Conservation (phyloP, 2,329 filamentous ascomycete genomes). For the Hymenoscyphus scutula region DNA sequence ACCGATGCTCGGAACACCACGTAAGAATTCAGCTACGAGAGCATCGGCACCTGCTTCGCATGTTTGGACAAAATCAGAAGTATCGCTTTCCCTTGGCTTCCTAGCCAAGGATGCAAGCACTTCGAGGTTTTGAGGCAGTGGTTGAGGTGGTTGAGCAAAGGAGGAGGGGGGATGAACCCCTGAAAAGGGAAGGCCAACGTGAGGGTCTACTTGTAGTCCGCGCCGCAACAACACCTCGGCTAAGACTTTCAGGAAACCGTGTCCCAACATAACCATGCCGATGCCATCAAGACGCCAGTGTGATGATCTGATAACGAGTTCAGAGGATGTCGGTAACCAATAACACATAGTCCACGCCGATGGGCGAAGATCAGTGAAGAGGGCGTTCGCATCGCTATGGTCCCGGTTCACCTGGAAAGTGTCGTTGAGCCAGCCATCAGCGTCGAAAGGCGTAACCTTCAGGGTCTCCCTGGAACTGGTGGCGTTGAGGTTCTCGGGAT, state of each 20-base stretch:
- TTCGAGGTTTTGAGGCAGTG: constrained; percentile 2
- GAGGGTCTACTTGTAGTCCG: constrained; percentile 1
- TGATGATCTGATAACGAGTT: constrained; percentile 5
- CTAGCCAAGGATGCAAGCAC: no score
- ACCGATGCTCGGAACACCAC: constrained; percentile 3
- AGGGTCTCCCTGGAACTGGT: no score
- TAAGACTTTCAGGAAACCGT: not conserved
- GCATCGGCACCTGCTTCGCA: constrained; percentile 1
- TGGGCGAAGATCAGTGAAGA: not conserved
- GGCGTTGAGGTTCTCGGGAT: not conserved
- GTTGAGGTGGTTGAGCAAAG: not conserved
- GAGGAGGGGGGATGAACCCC: not conserved
- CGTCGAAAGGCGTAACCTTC: constrained; percentile 1
- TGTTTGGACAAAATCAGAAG: no score
- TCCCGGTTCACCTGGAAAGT: not conserved
- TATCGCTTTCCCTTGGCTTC: no score
- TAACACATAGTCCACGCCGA: constrained; percentile 2
- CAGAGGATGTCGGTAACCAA: constrained; percentile 4
- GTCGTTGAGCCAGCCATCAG: constrained; percentile 1
- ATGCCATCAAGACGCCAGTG: constrained; percentile 8
- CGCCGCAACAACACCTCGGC: not conserved
- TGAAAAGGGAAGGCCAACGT: not conserved
- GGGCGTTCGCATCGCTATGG: constrained; percentile 1
- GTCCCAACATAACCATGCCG: not conserved
- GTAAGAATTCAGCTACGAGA: constrained; percentile 1